Percentiles rank a stretch among this genome's conserved stretches.
phyloP scores from a whole-genome alignment of 495 filamentous ascomycete species.

The Hyaloscypha bicolor region DNA sequence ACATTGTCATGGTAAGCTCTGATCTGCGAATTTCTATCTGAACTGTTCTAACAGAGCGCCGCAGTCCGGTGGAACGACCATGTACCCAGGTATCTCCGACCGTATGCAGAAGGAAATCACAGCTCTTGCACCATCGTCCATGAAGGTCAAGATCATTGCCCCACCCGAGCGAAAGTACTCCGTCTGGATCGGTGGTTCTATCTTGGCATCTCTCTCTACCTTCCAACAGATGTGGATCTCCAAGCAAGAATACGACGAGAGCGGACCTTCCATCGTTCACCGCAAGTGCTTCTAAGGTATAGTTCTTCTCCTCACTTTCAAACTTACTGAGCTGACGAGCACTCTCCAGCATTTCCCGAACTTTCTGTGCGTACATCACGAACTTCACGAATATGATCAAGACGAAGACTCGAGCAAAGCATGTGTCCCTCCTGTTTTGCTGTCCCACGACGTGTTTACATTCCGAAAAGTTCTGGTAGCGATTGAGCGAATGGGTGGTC shows the following conservation, averaged over 20 bases:
- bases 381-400: conserved; percentile 39
- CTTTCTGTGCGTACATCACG: conserved; percentile 33
- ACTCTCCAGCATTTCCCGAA: conserved; percentile 18
- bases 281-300: conserved; percentile 99
- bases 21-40: not conserved
- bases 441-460: conserved; percentile 34
- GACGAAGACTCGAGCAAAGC: conserved; percentile 33
- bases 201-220: conserved; percentile 97
- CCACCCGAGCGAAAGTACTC: conserved; percentile 98
- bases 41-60: conserved; percentile 44
- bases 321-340: not conserved
- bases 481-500: conserved; percentile 36
- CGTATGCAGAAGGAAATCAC: conserved; percentile 99
- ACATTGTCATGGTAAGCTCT: conserved; percentile 95
- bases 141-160: conserved; percentile 99
- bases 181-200: conserved; percentile 99
- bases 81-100: conserved; percentile 99
- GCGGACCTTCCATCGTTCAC: conserved; percentile 98
- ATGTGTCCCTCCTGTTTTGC: conserved; percentile 30
- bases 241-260: conserved; percentile 99
- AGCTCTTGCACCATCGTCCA: conserved; percentile 96
- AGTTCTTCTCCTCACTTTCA: conserved; percentile 3
- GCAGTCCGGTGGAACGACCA: conserved; percentile 91
- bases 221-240: conserved; percentile 99
- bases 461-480: conserved; percentile 40